These are phyloP conservation scores for Leccinellum luteum DNA, from an alignment of 768 basidiomycete genomes.

Conservation along the genomic window DNA sequence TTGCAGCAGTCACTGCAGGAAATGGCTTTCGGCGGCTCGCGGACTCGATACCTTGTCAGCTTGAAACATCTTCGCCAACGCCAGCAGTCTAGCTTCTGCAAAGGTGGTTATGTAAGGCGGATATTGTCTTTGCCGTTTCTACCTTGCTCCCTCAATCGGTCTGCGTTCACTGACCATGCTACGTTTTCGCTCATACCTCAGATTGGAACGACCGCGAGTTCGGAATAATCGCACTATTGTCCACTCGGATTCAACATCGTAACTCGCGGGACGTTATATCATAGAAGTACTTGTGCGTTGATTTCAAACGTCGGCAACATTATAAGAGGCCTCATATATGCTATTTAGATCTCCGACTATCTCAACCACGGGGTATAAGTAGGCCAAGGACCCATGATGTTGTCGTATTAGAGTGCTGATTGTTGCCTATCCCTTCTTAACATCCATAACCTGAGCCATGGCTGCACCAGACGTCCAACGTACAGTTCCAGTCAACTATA, in stretches of 20 bases:
- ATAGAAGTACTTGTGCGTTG: background rate
- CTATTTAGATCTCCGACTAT: background rate
- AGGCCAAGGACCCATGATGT: background rate
- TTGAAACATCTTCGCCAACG: background rate
- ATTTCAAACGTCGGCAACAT: background rate
- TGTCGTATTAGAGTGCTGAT: background rate
- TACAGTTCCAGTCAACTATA: slow-evolving; percentile 10
- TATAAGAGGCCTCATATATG: background rate
- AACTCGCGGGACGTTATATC: background rate
- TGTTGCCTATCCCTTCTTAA: background rate
- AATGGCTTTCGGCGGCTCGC: background rate
- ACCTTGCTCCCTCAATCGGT: background rate
- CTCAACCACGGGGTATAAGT: background rate
- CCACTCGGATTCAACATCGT: background rate
- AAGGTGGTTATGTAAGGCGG: background rate
- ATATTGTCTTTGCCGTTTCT: no score
- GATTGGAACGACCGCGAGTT: background rate
- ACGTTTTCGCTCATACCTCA: background rate
- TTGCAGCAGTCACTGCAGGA: background rate
- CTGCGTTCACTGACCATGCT: background rate
- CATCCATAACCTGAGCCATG: slow-evolving; percentile 10
- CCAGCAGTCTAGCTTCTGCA: background rate
- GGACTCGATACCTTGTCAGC: background rate
- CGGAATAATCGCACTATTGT: background rate
- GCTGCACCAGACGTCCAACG: slow-evolving; percentile 22